These are phyloP conservation scores for Paracoccidioides lutzii DNA, from an alignment of 2,329 filamentous ascomycete genomes.

Conservation along the genomic window DNA sequence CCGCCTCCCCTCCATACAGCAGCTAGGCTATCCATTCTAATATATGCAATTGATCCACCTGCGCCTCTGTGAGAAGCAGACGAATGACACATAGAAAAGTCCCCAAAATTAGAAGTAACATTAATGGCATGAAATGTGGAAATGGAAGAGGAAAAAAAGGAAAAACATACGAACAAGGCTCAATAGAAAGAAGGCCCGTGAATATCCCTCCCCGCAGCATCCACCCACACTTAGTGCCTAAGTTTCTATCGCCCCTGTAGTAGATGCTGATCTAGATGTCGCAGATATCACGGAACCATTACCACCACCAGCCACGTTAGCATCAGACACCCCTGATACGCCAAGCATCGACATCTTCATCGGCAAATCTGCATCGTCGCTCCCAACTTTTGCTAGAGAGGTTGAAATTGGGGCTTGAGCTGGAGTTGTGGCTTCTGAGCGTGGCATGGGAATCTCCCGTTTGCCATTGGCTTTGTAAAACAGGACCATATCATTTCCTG, in stretches of 20 bases:
- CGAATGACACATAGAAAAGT: not conserved
- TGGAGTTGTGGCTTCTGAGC: not conserved
- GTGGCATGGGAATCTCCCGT: conserved; percentile 37
- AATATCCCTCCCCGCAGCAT: not conserved
- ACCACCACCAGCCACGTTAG: not conserved
- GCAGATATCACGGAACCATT: not conserved
- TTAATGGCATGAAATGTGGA: not conserved
- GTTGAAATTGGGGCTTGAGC: not conserved
- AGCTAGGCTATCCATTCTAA: too few species aligned
- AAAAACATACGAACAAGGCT: too few species aligned
- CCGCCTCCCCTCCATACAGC: too few species aligned
- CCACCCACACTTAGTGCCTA: not conserved
- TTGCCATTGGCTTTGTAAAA: conserved; percentile 88
- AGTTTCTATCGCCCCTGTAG: not conserved
- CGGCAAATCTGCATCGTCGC: not conserved
- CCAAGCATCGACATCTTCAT: not conserved
- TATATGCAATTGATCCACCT: too few species aligned
- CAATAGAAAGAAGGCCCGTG: not conserved
- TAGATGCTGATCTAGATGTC: not conserved
- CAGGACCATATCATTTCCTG: conserved; percentile 80
- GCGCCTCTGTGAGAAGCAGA: not conserved
- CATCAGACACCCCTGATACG: not conserved
- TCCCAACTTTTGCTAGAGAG: not conserved
- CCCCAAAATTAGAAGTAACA: not conserved
- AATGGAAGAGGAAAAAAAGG: not conserved